Evolutionary conservation across 2,329 filamentous ascomycete species (phyloP), one percentile per base, ranked within the genome.

Genomic region (Phoma sp.): DNA sequence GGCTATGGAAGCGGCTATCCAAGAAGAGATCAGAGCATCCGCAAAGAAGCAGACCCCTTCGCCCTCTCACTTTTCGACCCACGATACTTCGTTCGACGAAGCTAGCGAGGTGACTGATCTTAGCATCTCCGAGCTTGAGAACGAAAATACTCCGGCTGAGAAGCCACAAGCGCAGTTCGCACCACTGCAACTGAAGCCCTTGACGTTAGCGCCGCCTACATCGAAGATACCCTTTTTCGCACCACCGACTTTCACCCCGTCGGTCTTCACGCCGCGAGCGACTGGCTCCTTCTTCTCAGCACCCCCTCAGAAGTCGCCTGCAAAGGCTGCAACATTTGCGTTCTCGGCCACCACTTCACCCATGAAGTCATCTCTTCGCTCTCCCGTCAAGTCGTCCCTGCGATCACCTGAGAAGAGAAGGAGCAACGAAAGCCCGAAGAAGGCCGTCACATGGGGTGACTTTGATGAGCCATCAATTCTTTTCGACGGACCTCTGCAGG

Each of bases 401-500:
- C 69, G 70, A 27, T 75, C 73, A n/a, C 73, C 73, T 13, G 57
- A 71, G 47, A 75, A 71, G 57, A 55, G 56, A 9, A 62, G 63
- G 23, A 41, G 41, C 11, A 42, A 62, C 0, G 70, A 70, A 57
- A 69, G 70, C 8, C 71, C 70, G 1, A 75, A 75, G 66, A 75
- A 75, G 60, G 62, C 65, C 18, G 73, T 75, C 9, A 71, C 66
- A 10, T 75, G 68, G 68, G 56, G 65, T 2, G 60, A 67, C 9
- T 59, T 62, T 4, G 60, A 64, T 1, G 63, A 67, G 41, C 64
- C 58, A 35, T 62, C 68, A 2, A 45, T 63, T 2, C 52, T 65
- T 9, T 55, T 60, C 9, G 62, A 67, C n/a, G 65, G 65, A 13
- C 58, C 66, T 38, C 64, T 75, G 27, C 57, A 61, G 23, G 91